Evolutionary conservation across 2,329 filamentous ascomycete species (phyloP), one percentile per base, ranked within the genome.

Genomic region (Elsinoe arachidis): DNA sequence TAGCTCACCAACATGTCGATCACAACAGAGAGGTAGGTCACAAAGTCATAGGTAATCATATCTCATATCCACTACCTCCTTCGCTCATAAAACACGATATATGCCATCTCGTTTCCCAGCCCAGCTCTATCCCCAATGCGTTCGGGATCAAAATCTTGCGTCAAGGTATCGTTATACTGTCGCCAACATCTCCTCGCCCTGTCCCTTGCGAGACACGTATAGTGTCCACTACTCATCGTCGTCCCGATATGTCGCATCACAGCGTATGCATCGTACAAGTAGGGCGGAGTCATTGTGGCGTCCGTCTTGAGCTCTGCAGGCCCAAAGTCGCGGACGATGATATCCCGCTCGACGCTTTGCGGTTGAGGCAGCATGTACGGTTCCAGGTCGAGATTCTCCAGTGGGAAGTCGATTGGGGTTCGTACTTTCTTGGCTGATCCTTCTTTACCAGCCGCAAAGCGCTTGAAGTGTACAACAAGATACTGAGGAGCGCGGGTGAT

Each of bases 191-290:
- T 76, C 26, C 80, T 74, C 33, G 76, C 69, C 41, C 68, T 69
- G 59, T 78, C 76, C 57, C 72, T 74, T 44, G 74, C 73, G 26
- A 87, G 83, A 2, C 84, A 80, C 55, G 86, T 85, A 69, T 96
- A 96, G 71, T 96, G 91, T 0, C 91, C 91, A 53, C 81, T 82
- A 37, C 82, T 80, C 55, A 87, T 76, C 1, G 78, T 83, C 1
- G 74, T 74, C 19, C 91, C 91, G 3, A 81, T 72, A 69, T 96
- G 91, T 61, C 87, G 79, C 56, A 95, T 82, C 5, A 96, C 86
- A 1, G 85, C 92, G 68, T 95, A 96, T 55, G 88, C 85, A 67
- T 95, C 86, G 70, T 96, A 99, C 4, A 77, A 74, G 66, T 87
- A 90, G 0, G 87, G 85, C 0, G 73, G 72, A 12, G 71, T 74